A percentile compares a stretch with the other conserved stretches of the same genome.
Conservation (phyloP, 108 stramenopile species). For the Conticribra guillardii region DNA sequence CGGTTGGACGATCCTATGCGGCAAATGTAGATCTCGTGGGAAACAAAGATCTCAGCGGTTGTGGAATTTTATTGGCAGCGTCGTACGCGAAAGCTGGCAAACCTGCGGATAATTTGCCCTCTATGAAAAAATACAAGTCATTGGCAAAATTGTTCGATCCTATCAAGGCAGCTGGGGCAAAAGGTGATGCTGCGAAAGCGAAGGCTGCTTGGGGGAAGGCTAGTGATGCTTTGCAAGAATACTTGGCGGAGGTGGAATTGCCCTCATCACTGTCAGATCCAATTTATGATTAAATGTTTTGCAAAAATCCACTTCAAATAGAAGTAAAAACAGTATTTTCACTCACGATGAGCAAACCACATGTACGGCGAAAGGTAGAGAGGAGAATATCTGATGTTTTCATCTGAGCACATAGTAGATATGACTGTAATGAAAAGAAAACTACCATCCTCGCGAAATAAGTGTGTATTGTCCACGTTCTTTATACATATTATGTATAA, state of each 20-base stretch:
- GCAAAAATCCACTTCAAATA: no score
- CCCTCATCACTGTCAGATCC: constrained; percentile 48
- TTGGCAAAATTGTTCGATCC: constrained; percentile 47
- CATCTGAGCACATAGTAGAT: no score
- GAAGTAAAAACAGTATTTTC: no score
- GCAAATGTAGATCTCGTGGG: constrained; percentile 59
- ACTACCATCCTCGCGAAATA: no score
- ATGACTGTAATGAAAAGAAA: no score
- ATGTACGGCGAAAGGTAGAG: no score
- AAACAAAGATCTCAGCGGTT: constrained; percentile 31
- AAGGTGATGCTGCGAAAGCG: constrained; percentile 54
- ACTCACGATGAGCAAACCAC: no score
- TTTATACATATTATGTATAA: no score
- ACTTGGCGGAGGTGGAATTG: constrained; percentile 50
- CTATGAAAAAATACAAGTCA: constrained; percentile 48
- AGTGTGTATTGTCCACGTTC: no score
- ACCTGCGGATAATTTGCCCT: constrained; percentile 57
- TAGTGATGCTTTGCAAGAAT: constrained; percentile 31
- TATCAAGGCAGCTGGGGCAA: constrained; percentile 56
- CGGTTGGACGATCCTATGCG: constrained; percentile 53
- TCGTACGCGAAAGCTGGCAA: constrained; percentile 59
- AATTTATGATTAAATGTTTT: constrained; percentile 33
- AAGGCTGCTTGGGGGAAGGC: constrained; percentile 45
- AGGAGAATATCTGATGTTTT: no score
- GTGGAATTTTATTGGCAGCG: constrained; percentile 50